These are phyloP conservation scores for Xylaria sp. DNA, from an alignment of 2,329 filamentous ascomycete species.

Conservation along the genomic window DNA sequence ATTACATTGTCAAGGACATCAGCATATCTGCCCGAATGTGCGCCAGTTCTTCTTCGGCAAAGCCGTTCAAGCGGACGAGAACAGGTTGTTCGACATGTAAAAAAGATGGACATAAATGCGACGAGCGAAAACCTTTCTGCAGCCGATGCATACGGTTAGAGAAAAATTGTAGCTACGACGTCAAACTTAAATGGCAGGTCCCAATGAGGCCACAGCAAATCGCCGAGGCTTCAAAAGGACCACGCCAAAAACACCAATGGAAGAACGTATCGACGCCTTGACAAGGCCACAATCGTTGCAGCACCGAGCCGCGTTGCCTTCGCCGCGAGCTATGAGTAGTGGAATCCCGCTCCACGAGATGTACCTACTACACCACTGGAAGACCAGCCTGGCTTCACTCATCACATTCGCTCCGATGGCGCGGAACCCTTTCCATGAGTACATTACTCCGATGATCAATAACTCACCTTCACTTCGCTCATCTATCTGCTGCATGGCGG, in stretches of 20 bases:
- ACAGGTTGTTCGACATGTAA: conserved; percentile 41
- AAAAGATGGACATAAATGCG: conserved; percentile 44
- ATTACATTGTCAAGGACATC: neutral
- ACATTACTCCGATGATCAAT: conserved; percentile 41
- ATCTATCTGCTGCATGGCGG: conserved; percentile 41
- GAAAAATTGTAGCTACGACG: conserved; percentile 41
- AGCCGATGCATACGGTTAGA: conserved; percentile 39
- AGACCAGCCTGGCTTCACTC: conserved; percentile 33
- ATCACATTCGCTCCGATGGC: conserved; percentile 39
- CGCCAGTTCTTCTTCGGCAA: neutral
- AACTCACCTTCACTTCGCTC: conserved; percentile 38
- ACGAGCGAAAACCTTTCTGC: conserved; percentile 41
- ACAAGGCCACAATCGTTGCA: neutral
- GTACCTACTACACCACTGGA: conserved; percentile 42
- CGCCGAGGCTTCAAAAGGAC: conserved; percentile 10
- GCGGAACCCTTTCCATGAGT: conserved; percentile 40
- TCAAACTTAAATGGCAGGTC: conserved; percentile 40
- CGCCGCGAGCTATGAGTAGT: conserved; percentile 17
- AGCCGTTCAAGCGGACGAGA: conserved; percentile 37
- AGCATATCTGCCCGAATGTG: neutral
- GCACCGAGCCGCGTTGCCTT: neutral
- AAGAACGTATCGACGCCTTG: neutral
- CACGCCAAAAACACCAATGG: conserved; percentile 22
- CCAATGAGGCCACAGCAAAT: conserved; percentile 19
- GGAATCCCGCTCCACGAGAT: conserved; percentile 17